These are phyloP conservation scores for Ustilago loliicola DNA, from an alignment of 1,284 basidiomycete species.

Conservation along the genomic window DNA sequence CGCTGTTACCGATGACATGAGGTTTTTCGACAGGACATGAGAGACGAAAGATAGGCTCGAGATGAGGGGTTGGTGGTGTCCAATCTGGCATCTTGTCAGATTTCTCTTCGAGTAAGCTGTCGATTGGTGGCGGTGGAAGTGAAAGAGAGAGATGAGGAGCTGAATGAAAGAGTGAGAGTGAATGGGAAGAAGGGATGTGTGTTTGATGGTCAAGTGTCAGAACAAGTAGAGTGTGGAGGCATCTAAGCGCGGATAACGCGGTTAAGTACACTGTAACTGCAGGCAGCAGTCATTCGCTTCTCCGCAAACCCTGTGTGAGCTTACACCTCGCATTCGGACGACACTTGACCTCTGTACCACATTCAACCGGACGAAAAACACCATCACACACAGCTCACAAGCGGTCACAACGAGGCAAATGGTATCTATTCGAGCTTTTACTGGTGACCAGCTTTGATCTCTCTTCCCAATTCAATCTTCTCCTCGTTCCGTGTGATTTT, in stretches of 20 bases:
- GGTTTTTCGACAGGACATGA: slow-evolving; percentile 25
- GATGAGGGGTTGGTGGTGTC: slow-evolving; percentile 17
- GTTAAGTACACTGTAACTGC: neutral
- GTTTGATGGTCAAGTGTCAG: neutral
- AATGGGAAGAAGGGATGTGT: neutral
- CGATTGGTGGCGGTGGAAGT: neutral
- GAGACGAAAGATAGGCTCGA: slow-evolving; percentile 27
- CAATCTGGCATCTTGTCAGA: slow-evolving; percentile 18
- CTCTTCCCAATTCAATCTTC: slow-evolving; percentile 27
- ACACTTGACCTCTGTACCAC: neutral
- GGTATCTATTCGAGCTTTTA: neutral
- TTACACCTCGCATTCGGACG: slow-evolving; percentile 10
- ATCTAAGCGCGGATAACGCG: slow-evolving; percentile 19
- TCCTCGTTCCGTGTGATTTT: slow-evolving; percentile 38
- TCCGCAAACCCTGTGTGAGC: neutral
- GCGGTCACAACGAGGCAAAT: neutral
- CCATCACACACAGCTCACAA: neutral
- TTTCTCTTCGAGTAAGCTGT: neutral
- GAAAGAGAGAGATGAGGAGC: neutral
- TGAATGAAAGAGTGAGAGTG: neutral
- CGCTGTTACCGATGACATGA: slow-evolving; percentile 27
- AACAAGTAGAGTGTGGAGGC: neutral
- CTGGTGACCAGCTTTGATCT: slow-evolving; percentile 29
- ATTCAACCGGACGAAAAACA: slow-evolving; percentile 1
- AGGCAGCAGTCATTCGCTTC: neutral